Evolutionary conservation across 305 asterid genomes (phyloP).

Genomic region (Plantago coronopus): DNA sequence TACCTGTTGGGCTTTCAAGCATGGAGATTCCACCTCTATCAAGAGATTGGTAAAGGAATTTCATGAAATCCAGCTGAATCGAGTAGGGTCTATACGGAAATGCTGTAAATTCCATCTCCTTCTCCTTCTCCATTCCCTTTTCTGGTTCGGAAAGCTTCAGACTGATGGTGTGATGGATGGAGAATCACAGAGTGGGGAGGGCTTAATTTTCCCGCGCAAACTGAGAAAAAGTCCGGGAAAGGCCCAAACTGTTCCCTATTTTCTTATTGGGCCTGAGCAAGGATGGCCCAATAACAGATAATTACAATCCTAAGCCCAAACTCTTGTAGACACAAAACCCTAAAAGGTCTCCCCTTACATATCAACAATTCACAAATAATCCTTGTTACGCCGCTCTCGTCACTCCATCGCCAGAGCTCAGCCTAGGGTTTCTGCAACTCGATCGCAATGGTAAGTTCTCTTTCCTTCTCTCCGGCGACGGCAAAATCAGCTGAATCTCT

Average conservation of each 20-base stretch:
- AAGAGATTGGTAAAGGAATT: constrained; percentile 75
- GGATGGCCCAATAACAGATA: too few species aligned
- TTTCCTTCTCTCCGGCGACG: neutral
- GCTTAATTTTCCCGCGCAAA: too few species aligned
- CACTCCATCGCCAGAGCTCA: constrained; percentile 18
- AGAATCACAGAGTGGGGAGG: too few species aligned
- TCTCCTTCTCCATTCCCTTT: constrained; percentile 30
- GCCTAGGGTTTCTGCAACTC: constrained; percentile 37
- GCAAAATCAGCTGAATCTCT: neutral
- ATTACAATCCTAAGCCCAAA: too few species aligned
- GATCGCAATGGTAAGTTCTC: constrained; percentile 43
- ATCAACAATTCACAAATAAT: too few species aligned
- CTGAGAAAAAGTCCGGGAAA: too few species aligned
- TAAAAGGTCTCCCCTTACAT: too few species aligned
- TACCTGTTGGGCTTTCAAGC: constrained; percentile 99
- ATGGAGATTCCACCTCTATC: constrained; percentile 85
- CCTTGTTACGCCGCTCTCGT: constrained; percentile 21
- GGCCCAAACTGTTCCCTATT: too few species aligned
- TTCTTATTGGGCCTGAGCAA: too few species aligned
- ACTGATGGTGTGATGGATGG: too few species aligned
- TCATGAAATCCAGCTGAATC: constrained; percentile 97
- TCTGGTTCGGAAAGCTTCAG: too few species aligned
- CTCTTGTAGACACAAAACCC: too few species aligned
- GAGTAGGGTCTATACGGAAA: constrained; percentile 84
- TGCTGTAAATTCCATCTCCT: constrained; percentile 63